Conservation (phyloP, 1,284 basidiomycete species). For the Apiotrichum montevideense region DNA sequence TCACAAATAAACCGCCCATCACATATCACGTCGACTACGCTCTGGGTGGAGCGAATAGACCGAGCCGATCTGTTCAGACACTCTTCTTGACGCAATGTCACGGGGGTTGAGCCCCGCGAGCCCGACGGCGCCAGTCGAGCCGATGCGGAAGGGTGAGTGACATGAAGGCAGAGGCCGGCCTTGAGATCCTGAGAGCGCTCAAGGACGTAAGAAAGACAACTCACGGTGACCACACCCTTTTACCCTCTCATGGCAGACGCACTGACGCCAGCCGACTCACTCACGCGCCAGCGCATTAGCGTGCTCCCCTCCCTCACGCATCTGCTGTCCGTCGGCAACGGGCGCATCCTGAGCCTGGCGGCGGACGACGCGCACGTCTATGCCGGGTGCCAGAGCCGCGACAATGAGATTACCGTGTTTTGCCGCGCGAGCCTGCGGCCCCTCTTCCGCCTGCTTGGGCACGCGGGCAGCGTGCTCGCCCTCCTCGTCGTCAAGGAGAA, state of each 20-base stretch:
- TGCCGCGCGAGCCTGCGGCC: slow-evolving; percentile 64
- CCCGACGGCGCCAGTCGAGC: not conserved
- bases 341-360: slow-evolving; percentile 62
- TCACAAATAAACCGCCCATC: too few species aligned
- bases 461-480: slow-evolving; percentile 77
- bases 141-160: slow-evolving; percentile 1
- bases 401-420: slow-evolving; percentile 69
- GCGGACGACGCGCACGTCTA: slow-evolving; percentile 69
- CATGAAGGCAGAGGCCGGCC: too few species aligned
- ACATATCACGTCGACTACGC: too few species aligned
- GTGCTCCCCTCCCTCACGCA: slow-evolving; percentile 44
- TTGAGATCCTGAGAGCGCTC: too few species aligned
- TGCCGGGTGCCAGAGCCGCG: slow-evolving; percentile 71
- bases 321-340: slow-evolving; percentile 40
- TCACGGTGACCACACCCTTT: too few species aligned
- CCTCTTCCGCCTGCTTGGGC: slow-evolving; percentile 69
- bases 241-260: too few species aligned
- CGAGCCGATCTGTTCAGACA: too few species aligned
- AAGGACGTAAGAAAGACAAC: too few species aligned
- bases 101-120: not conserved
- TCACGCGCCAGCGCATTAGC: slow-evolving; percentile 41
- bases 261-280: slow-evolving; percentile 27
- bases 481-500: slow-evolving; percentile 69
- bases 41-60: too few species aligned
- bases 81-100: too few species aligned